Base-by-base conservation (phyloP, 1,284 basidiomycete species). In the Caloboletus inedulis region DNA sequence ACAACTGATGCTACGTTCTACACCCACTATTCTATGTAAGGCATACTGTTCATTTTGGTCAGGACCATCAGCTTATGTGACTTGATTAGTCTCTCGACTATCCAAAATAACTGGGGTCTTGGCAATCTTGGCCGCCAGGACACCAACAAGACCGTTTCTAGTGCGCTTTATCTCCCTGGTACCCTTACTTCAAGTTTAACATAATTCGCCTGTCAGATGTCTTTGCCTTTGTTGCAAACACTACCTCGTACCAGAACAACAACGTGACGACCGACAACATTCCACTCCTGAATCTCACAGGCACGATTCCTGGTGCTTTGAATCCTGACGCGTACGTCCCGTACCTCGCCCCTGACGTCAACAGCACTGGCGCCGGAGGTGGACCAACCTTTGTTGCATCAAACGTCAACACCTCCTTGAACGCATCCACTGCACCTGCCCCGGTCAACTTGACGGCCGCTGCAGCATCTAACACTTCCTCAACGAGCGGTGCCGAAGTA, bases 41-140 rank as follows among this genome's bases (percentile, higher is more conserved):
- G 9, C 27, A 13, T 13, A 5, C 0, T n/a, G 4, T 41, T 29
- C 12, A 14, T 27, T 7, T 14, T 25, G 18, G 27, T 1, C 18
- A 16, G 36, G 16, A 3, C 7, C 12, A 25, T 47, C 30, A 31
- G 21, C 35, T 65, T 13, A 63, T 27, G 19, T 3, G 39, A 23
- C 43, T 21, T 10, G 41, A 12, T 43, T 9, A 71, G 69, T 19
- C 68, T 88, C 42, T 78, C 80, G 7, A 82, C 84, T 12, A 76
- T 85, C 29, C 66, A 87, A 70, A 76, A 77, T 41, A 89, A 89
- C 72, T 89, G 86, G 83, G 70, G 69, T 16, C 77, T 87, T 21
- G 75, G 76, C 40, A 79, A 77, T 13, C 79, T 86, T 34, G 84
- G 84, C 19, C 77, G 84, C 39, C 73, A 76, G 34, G 84, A 85